Conservation (phyloP, 148 eudicot species). For the Silene latifolia region DNA sequence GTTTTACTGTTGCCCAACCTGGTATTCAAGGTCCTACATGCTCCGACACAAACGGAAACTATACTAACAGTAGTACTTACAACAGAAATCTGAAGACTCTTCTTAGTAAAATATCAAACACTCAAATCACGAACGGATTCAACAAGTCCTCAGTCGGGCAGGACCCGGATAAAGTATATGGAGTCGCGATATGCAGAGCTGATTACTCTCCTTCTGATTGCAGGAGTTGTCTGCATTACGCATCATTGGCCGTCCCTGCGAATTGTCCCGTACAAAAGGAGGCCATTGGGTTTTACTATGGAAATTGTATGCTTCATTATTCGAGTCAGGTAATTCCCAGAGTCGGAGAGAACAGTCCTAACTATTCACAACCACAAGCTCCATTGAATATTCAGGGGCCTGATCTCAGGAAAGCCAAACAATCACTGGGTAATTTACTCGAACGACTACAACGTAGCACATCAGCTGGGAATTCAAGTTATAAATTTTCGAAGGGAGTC, state of each 20-base stretch:
- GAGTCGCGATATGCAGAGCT: conserved; percentile 15
- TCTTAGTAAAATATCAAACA: neutral
- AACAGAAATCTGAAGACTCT: conserved; percentile 10
- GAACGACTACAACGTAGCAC: neutral
- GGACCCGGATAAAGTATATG: neutral
- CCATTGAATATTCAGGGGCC: neutral
- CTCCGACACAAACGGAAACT: conserved; percentile 5
- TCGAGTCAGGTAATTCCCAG: too few relatives aligned
- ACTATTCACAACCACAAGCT: too few relatives aligned
- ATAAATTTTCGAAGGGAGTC: conserved; percentile 17
- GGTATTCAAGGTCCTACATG: neutral
- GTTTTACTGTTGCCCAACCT: neutral
- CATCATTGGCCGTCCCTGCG: neutral
- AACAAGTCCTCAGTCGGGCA: conserved; percentile 17
- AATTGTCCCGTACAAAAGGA: conserved; percentile 7
- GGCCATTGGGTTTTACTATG: conserved; percentile 6
- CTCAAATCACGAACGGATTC: neutral
- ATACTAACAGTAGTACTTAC: conserved; percentile 15
- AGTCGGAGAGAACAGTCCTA: neutral
- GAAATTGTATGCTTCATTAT: neutral
- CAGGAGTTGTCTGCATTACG: neutral
- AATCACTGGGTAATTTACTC: neutral
- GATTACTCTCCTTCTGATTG: conserved; percentile 4
- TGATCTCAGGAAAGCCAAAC: neutral
- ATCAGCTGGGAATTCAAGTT: conserved; percentile 4